These are phyloP conservation scores for Lithospermum erythrorhizon DNA, from an alignment of 257 asterid species.

Conservation along the genomic window DNA sequence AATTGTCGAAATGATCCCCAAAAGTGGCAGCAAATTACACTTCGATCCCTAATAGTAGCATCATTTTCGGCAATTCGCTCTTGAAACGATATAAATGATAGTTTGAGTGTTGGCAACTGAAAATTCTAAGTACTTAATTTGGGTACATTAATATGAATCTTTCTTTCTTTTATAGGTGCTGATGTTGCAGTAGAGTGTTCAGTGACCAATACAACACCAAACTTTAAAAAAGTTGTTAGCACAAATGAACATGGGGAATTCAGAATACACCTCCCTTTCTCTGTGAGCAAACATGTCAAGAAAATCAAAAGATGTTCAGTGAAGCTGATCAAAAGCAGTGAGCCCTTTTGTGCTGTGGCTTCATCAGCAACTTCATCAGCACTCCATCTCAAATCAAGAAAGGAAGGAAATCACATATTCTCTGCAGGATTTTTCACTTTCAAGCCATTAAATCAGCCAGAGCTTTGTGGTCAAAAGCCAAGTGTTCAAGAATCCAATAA, in stretches of 20 bases:
- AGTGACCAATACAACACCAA: constrained; percentile 15
- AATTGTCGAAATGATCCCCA: too few species aligned
- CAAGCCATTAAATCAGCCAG: constrained; percentile 61
- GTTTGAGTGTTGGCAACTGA: too few species aligned
- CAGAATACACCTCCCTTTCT: constrained; percentile 51
- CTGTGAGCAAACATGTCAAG: constrained; percentile 56
- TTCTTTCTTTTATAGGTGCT: constrained; percentile 43
- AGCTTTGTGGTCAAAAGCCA: constrained; percentile 50
- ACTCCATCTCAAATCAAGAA: constrained; percentile 42
- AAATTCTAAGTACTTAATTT: too few species aligned
- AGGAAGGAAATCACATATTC: constrained; percentile 49
- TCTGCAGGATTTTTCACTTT: constrained; percentile 88
- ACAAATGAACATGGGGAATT: constrained; percentile 72
- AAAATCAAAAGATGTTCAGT: constrained; percentile 62
- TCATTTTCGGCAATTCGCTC: too few species aligned
- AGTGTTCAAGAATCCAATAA: constrained; percentile 11
- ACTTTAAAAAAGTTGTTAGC: constrained; percentile 36
- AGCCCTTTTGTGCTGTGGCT: constrained; percentile 57
- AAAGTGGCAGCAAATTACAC: too few species aligned
- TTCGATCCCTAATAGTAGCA: too few species aligned
- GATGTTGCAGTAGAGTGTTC: constrained; percentile 64
- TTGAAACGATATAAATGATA: too few species aligned
- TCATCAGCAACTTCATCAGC: constrained; percentile 41
- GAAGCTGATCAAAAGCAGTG: constrained; percentile 53
- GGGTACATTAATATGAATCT: too few species aligned